phyloP scores from a whole-genome alignment of 2,329 filamentous ascomycete species.

The Incumbomyces lentus region DNA sequence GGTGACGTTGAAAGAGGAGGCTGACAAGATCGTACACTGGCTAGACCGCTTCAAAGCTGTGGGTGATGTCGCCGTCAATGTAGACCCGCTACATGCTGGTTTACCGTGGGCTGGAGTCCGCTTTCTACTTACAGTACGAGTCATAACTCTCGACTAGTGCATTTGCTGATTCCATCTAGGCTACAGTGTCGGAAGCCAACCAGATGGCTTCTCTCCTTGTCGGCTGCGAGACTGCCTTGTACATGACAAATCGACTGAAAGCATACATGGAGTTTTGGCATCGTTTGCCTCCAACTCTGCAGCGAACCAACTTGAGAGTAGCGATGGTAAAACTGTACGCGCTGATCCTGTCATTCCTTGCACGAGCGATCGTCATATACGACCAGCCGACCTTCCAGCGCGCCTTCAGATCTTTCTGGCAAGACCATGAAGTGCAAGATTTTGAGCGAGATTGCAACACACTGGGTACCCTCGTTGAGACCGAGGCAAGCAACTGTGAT shows the following conservation, averaged over 20 bases:
- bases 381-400: constrained; percentile 5
- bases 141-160: too few relatives aligned
- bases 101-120: constrained; percentile 27
- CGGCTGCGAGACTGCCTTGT: constrained; percentile 7
- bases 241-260: constrained; percentile 7
- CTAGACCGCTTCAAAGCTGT: constrained; percentile 23
- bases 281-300: neutral
- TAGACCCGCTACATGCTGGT: constrained; percentile 25
- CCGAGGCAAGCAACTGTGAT: constrained; percentile 10
- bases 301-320: constrained; percentile 4
- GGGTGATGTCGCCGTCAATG: constrained; percentile 24
- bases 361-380: constrained; percentile 10
- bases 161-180: neutral
- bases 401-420: constrained; percentile 7
- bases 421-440: constrained; percentile 6
- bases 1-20: constrained; percentile 7
- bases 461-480: constrained; percentile 5
- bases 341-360: constrained; percentile 11
- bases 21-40: constrained; percentile 11
- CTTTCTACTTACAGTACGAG: constrained; percentile 23
- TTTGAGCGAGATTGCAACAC: constrained; percentile 8
- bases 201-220: constrained; percentile 9
- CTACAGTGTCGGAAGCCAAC: constrained; percentile 6
- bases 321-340: constrained; percentile 10
- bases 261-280: constrained; percentile 7